Percentiles rank a stretch among this genome's conserved stretches.
Evolutionary conservation across 192 early-diverging fungal genomes (phyloP).

Genomic region (Phycomyces blakesleeanus): DNA sequence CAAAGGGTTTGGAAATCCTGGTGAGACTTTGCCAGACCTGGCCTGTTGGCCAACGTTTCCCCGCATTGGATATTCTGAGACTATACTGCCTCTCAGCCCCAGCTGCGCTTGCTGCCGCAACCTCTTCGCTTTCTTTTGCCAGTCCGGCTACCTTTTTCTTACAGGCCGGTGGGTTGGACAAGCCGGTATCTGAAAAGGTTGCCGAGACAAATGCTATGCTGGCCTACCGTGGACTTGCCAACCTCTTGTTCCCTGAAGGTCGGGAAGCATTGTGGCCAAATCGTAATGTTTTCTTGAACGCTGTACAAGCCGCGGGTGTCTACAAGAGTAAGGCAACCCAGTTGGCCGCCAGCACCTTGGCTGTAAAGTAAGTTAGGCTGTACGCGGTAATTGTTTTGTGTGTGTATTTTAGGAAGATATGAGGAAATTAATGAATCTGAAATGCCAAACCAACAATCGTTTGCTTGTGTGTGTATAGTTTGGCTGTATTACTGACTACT

Average conservation of each 20-base stretch:
- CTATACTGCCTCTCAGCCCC: constrained; percentile 56
- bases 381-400: background rate
- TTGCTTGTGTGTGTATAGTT: constrained; percentile 33
- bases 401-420: background rate
- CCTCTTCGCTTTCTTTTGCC: no score
- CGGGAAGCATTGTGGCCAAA: constrained; percentile 27
- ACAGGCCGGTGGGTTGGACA: constrained; percentile 31
- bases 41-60: constrained; percentile 71
- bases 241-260: constrained; percentile 63
- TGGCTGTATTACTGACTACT: constrained; percentile 46
- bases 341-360: constrained; percentile 27
- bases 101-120: constrained; percentile 31
- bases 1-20: constrained; percentile 40
- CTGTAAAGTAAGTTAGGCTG: constrained; percentile 30
- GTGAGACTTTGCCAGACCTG: constrained; percentile 57
- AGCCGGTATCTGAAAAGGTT: constrained; percentile 11
- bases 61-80: constrained; percentile 82
- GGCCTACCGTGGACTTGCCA: constrained; percentile 63
- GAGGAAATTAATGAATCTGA: no score
- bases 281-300: constrained; percentile 16
- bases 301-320: constrained; percentile 33
- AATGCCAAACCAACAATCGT: background rate
- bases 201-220: constrained; percentile 78
- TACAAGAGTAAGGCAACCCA: constrained; percentile 26
- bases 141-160: constrained; percentile 41